phyloP scores from a whole-genome alignment of 306 rosid species.

The Geum urbanum region DNA sequence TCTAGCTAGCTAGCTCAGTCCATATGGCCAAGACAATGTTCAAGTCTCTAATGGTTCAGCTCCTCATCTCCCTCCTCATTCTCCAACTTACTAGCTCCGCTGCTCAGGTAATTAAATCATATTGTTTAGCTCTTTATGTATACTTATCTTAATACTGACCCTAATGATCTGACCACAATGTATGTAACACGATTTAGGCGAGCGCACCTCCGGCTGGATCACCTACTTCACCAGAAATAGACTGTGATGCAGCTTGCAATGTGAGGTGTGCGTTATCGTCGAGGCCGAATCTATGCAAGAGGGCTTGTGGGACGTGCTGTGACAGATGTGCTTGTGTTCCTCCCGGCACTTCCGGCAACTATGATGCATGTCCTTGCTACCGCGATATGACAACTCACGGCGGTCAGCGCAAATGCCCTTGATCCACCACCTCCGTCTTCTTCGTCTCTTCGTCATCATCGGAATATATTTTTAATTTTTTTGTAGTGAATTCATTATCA shows the following conservation, averaged over 20 bases:
- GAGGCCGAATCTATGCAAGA: slow-evolving; percentile 44
- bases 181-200: neutral
- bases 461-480: neutral
- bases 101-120: neutral
- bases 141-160: too few relatives aligned
- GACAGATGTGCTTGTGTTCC: slow-evolving; percentile 62
- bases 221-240: slow-evolving; percentile 28
- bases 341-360: slow-evolving; percentile 64
- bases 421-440: neutral
- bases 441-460: neutral
- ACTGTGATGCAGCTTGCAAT: slow-evolving; percentile 43
- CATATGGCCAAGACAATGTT: slow-evolving; percentile 7
- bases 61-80: slow-evolving; percentile 40
- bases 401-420: slow-evolving; percentile 72
- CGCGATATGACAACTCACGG: slow-evolving; percentile 58
- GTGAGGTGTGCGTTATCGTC: slow-evolving; percentile 53
- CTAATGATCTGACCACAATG: too few relatives aligned
- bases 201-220: slow-evolving; percentile 16
- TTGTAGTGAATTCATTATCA: neutral
- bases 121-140: too few relatives aligned
- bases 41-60: slow-evolving; percentile 11
- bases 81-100: slow-evolving; percentile 32
- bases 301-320: slow-evolving; percentile 74
- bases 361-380: slow-evolving; percentile 63
- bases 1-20: too few relatives aligned